Evolutionary conservation across 495 filamentous ascomycete species (phyloP).

Genomic region (Bombardia bombarda): DNA sequence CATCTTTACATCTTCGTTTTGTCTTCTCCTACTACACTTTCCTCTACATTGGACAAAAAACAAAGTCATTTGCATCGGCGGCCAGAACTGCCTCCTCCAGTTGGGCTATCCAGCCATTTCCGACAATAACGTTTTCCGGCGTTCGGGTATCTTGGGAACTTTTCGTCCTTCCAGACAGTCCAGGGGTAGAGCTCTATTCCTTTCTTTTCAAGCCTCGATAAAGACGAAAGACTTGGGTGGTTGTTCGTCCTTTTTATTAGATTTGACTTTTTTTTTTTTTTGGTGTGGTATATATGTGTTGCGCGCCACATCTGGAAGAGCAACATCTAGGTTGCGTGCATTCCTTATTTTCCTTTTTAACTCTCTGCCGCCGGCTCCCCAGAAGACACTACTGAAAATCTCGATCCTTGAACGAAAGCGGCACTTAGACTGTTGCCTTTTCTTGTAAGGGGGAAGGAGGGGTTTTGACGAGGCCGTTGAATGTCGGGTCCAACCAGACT

Average conservation of each 20-base stretch:
- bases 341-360: no score
- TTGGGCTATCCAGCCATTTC: background rate
- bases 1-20: background rate
- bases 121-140: conserved; percentile 6
- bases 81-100: conserved; percentile 6
- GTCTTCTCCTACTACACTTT: conserved; percentile 1
- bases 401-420: background rate
- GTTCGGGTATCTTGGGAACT: conserved; percentile 5
- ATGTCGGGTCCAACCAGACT: no score
- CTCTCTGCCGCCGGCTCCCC: background rate
- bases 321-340: no score
- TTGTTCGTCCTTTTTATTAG: background rate
- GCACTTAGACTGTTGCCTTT: background rate
- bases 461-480: no score
- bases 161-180: no score
- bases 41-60: conserved; percentile 12
- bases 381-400: background rate
- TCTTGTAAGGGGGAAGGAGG: background rate
- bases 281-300: background rate
- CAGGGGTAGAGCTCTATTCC: no score
- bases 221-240: conserved; percentile 5
- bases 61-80: conserved; percentile 21
- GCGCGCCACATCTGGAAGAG: background rate
- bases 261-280: background rate
- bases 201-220: no score